Percentiles rank a stretch among this genome's conserved stretches.
Evolutionary conservation across 1,284 basidiomycete species (phyloP).

Genomic region (Tremellales sp.): DNA sequence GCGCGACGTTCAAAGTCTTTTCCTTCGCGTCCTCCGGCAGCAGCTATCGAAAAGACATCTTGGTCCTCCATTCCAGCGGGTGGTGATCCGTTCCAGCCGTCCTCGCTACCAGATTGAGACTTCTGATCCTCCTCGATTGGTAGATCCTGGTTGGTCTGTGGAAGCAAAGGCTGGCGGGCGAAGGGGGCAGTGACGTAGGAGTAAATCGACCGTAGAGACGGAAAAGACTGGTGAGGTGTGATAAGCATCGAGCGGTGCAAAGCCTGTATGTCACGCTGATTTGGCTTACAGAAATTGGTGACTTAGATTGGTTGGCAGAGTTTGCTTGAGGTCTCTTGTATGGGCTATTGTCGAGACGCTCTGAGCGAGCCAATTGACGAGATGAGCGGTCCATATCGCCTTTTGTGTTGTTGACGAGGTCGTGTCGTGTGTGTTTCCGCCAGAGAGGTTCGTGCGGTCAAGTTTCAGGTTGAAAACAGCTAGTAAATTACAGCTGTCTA

Average conservation of each 20-base stretch:
- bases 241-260: not conserved
- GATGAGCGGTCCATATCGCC: conserved; percentile 2
- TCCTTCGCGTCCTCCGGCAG: conserved; percentile 26
- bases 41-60: conserved; percentile 35
- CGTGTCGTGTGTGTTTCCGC: too few relatives aligned
- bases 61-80: conserved; percentile 24
- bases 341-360: not conserved
- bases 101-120: conserved; percentile 42
- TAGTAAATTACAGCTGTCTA: too few relatives aligned
- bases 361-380: not conserved
- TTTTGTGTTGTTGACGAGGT: not conserved
- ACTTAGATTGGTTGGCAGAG: too few relatives aligned
- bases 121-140: conserved; percentile 15
- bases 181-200: conserved; percentile 31
- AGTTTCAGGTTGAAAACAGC: too few relatives aligned
- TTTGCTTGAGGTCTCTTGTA: not conserved
- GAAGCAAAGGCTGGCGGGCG: conserved; percentile 14
- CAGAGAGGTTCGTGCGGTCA: too few relatives aligned
- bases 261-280: not conserved
- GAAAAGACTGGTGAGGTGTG: conserved; percentile 11
- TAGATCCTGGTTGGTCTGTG: conserved; percentile 6
- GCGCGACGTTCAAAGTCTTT: conserved; percentile 28
- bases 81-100: conserved; percentile 37
- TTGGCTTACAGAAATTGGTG: not conserved
- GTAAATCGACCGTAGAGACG: conserved; percentile 17